phyloP scores from a whole-genome alignment of 2,329 filamentous ascomycete species.

The Coniochaeta sp. region DNA sequence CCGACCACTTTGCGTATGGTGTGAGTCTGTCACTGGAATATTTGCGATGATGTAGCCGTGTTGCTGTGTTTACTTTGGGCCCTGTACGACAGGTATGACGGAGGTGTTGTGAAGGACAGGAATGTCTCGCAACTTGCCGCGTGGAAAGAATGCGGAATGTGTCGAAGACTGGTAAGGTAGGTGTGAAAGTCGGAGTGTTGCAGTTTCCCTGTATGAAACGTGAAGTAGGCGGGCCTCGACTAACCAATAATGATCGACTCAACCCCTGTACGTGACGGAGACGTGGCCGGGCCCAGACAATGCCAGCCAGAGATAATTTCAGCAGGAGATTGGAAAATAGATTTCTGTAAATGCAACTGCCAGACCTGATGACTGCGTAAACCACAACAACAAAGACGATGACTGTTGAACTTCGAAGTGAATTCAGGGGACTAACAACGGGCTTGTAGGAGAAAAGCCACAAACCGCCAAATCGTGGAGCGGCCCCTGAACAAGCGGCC shows the following conservation, averaged over 20 bases:
- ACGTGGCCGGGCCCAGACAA: background rate
- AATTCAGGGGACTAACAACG: too few relatives aligned
- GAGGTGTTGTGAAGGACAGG: too few relatives aligned
- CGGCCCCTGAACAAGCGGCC: background rate
- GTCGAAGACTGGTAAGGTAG: too few relatives aligned
- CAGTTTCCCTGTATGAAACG: background rate
- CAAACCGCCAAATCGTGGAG: background rate
- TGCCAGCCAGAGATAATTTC: background rate
- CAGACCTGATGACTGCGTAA: too few relatives aligned
- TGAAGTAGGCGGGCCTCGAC: constrained; percentile 1
- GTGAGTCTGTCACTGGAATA: background rate
- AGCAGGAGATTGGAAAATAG: background rate
- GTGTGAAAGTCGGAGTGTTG: background rate
- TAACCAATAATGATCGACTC: background rate
- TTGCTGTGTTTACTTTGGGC: background rate
- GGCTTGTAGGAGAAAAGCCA: constrained; percentile 1
- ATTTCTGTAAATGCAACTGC: background rate
- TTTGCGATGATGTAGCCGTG: background rate
- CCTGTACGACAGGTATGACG: too few relatives aligned
- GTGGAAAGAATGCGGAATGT: too few relatives aligned
- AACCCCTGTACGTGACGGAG: background rate
- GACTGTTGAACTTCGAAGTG: too few relatives aligned
- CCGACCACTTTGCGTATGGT: background rate
- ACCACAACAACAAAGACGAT: too few relatives aligned
- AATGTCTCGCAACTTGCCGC: background rate